A percentile compares a stretch with the other conserved stretches of the same genome.
These are phyloP conservation scores for Suillus clintonianus DNA, from an alignment of 768 basidiomycete genomes.

Conservation along the genomic window DNA sequence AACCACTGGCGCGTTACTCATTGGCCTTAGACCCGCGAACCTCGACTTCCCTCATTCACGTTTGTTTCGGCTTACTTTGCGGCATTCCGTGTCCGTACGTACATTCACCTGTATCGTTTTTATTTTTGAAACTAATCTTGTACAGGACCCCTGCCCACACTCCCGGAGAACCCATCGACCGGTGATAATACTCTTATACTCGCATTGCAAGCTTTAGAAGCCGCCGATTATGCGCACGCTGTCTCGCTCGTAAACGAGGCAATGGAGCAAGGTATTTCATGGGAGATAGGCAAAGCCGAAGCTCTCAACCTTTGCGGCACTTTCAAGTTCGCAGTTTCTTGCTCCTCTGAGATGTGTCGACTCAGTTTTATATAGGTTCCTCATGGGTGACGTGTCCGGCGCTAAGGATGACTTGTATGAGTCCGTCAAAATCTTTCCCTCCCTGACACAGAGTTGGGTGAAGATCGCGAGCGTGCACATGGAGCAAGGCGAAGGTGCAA, in stretches of 20 bases:
- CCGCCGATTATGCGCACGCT: constrained; percentile 82
- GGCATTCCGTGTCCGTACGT: constrained; percentile 89
- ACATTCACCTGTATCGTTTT: neutral
- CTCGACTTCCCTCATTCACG: constrained; percentile 82
- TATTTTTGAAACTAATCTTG: neutral
- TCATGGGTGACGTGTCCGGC: constrained; percentile 78
- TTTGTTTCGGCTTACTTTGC: constrained; percentile 96
- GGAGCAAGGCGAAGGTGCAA: constrained; percentile 84
- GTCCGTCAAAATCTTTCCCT: constrained; percentile 65
- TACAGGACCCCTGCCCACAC: constrained; percentile 62
- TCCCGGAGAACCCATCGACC: constrained; percentile 73
- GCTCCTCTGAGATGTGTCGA: neutral
- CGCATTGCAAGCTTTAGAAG: constrained; percentile 80
- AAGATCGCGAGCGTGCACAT: constrained; percentile 97
- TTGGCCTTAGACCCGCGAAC: constrained; percentile 57
- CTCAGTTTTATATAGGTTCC: constrained; percentile 59
- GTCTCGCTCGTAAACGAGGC: constrained; percentile 82
- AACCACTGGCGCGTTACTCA: neutral
- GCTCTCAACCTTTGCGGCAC: constrained; percentile 93
- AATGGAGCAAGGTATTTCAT: constrained; percentile 83
- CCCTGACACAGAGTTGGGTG: constrained; percentile 85
- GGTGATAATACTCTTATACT: constrained; percentile 85
- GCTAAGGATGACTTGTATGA: constrained; percentile 84
- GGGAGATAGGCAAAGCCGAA: constrained; percentile 74
- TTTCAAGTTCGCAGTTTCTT: constrained; percentile 69